Conservation (phyloP, 768 basidiomycete genomes). For the Suillus subalutaceus region DNA sequence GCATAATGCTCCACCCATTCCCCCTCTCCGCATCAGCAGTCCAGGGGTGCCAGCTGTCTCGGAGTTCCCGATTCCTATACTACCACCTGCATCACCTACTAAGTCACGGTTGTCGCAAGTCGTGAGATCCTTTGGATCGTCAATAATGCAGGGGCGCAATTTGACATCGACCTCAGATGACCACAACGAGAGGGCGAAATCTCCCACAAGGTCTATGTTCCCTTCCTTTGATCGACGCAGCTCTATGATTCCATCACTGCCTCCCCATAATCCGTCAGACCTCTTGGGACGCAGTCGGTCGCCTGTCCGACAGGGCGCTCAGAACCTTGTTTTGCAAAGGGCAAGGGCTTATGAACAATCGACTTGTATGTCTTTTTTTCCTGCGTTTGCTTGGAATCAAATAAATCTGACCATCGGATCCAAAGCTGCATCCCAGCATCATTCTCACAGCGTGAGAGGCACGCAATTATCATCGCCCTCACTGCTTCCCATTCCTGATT, state of each 20-base stretch:
- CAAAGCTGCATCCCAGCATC: constrained; percentile 3
- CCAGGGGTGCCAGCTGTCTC: constrained; percentile 22
- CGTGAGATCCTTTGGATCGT: constrained; percentile 23
- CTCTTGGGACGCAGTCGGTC: constrained; percentile 14
- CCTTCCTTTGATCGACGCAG: constrained; percentile 20
- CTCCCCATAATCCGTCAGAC: constrained; percentile 13
- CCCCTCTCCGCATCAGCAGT: constrained; percentile 25
- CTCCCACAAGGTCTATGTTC: constrained; percentile 15
- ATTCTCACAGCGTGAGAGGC: constrained; percentile 21
- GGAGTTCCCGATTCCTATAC: constrained; percentile 19
- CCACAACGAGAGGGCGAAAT: constrained; percentile 16
- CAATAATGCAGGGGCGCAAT: constrained; percentile 24
- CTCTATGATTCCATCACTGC: constrained; percentile 6
- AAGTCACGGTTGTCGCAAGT: constrained; percentile 22
- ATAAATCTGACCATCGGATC: neutral
- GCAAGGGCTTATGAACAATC: constrained; percentile 31
- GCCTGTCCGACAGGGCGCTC: constrained; percentile 15
- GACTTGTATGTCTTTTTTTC: constrained; percentile 19
- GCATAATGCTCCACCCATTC: constrained; percentile 11
- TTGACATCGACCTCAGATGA: constrained; percentile 14
- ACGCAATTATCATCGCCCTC: constrained; percentile 46
- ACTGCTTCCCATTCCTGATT: constrained; percentile 31
- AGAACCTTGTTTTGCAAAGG: constrained; percentile 34
- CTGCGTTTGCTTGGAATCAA: neutral
- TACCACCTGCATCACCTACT: constrained; percentile 19